phyloP scores from a whole-genome alignment of 345 rosid genomes.

The Hibiscus tridactylites region DNA sequence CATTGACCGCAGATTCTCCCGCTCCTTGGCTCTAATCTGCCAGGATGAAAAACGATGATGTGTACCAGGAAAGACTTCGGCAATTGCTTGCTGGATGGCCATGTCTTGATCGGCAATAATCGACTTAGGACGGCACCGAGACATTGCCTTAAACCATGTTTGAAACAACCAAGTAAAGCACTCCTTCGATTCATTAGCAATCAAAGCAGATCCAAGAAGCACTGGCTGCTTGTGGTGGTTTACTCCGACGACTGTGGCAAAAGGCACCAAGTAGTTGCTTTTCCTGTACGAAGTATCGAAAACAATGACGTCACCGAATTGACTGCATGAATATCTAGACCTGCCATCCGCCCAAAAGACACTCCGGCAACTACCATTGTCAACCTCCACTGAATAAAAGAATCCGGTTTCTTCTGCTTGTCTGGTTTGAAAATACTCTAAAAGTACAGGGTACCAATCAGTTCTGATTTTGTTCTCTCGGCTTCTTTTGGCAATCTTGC shows the following conservation, averaged over 20 bases:
- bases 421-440: slow-evolving; percentile 60
- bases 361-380: slow-evolving; percentile 54
- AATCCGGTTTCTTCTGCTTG: slow-evolving; percentile 89
- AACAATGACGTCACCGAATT: slow-evolving; percentile 65
- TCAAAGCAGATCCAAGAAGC: slow-evolving; percentile 77
- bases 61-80: slow-evolving; percentile 60
- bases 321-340: slow-evolving; percentile 80
- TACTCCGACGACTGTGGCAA: slow-evolving; percentile 72
- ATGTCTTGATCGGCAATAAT: slow-evolving; percentile 79
- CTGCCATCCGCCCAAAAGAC: slow-evolving; percentile 90
- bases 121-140: slow-evolving; percentile 58
- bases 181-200: slow-evolving; percentile 68
- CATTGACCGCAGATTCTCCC: slow-evolving; percentile 46
- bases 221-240: slow-evolving; percentile 88
- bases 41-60: slow-evolving; percentile 71
- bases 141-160: slow-evolving; percentile 78
- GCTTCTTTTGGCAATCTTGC: slow-evolving; percentile 22
- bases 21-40: slow-evolving; percentile 64
- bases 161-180: slow-evolving; percentile 68
- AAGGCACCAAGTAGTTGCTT: slow-evolving; percentile 50
- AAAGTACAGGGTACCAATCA: slow-evolving; percentile 67
- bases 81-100: slow-evolving; percentile 62
- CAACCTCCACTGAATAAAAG: slow-evolving; percentile 61
- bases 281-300: slow-evolving; percentile 74
- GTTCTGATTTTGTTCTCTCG: slow-evolving; percentile 50